Evolutionary conservation across 176 grass and related monocot species (phyloP).

Genomic region (Oryza glaberrima): DNA sequence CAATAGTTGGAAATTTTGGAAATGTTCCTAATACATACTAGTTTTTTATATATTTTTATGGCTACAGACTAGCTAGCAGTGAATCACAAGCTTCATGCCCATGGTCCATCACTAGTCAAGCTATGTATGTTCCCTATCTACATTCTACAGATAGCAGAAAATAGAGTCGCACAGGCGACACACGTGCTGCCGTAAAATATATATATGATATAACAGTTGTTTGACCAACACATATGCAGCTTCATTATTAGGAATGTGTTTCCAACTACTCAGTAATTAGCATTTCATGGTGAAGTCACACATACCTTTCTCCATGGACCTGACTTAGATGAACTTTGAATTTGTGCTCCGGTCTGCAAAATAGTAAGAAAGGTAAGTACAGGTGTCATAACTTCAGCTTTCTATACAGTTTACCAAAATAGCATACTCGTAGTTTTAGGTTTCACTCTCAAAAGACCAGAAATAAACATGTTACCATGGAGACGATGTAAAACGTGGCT

Average conservation of each 20-base stretch:
- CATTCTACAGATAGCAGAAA: neutral
- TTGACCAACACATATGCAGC: neutral
- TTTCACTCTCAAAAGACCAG: neutral
- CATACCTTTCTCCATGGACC: slow-evolving; percentile 98
- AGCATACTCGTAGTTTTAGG: neutral
- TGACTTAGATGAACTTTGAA: slow-evolving; percentile 91
- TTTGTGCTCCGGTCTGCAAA: slow-evolving; percentile 64
- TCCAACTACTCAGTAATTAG: slow-evolving; percentile 17
- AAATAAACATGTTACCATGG: slow-evolving; percentile 21
- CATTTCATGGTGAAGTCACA: slow-evolving; percentile 21
- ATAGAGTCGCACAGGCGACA: neutral
- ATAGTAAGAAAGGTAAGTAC: slow-evolving; percentile 40
- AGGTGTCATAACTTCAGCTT: neutral
- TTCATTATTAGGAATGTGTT: slow-evolving; percentile 1
- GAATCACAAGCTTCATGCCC: neutral
- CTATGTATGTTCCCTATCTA: neutral
- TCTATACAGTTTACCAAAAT: slow-evolving; percentile 24
- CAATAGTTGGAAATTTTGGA: neutral
- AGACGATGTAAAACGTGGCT: neutral
- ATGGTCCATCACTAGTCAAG: neutral
- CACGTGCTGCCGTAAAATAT: neutral
- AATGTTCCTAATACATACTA: neutral
- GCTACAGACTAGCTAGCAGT: slow-evolving; percentile 6
- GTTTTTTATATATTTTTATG: slow-evolving; percentile 17
- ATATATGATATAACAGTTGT: neutral